Percentiles rank a stretch among this genome's conserved stretches.
These are phyloP conservation scores for Populus hybrid DNA, from an alignment of 441 rosid genomes.

Conservation along the genomic window DNA sequence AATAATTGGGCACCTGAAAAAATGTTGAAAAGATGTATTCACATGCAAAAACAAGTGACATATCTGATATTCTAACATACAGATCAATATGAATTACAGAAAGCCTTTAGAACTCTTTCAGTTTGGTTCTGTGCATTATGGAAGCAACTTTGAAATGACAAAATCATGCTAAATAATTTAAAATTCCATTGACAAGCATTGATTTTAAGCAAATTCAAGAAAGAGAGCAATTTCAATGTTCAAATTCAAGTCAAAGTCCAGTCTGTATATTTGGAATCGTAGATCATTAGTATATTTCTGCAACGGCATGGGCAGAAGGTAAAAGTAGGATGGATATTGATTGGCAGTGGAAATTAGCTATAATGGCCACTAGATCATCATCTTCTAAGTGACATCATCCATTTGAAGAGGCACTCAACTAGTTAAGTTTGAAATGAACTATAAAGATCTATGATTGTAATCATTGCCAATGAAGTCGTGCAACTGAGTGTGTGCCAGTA, in stretches of 20 bases:
- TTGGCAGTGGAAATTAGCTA: background rate
- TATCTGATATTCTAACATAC: background rate
- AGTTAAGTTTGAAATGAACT: background rate
- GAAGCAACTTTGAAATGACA: background rate
- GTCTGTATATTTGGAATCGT: background rate
- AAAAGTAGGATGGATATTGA: background rate
- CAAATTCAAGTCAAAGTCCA: background rate
- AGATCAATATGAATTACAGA: background rate
- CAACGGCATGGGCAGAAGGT: background rate
- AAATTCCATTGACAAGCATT: background rate
- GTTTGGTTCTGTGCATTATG: background rate
- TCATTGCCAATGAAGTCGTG: background rate
- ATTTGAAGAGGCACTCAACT: conserved; percentile 10
- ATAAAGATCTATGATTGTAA: background rate
- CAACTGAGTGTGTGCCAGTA: background rate
- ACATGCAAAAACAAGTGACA: background rate
- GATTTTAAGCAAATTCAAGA: background rate
- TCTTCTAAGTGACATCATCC: background rate
- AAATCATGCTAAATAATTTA: background rate
- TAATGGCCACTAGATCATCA: conserved; percentile 17
- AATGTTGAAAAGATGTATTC: background rate
- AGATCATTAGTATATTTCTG: background rate
- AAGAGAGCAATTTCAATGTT: background rate
- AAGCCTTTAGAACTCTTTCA: background rate
- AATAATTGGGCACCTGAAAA: conserved; percentile 49